Percentiles rank a stretch among this genome's conserved stretches.
phyloP scores from a whole-genome alignment of 164 flowering plant genomes.

The Dillenia turbinata region DNA sequence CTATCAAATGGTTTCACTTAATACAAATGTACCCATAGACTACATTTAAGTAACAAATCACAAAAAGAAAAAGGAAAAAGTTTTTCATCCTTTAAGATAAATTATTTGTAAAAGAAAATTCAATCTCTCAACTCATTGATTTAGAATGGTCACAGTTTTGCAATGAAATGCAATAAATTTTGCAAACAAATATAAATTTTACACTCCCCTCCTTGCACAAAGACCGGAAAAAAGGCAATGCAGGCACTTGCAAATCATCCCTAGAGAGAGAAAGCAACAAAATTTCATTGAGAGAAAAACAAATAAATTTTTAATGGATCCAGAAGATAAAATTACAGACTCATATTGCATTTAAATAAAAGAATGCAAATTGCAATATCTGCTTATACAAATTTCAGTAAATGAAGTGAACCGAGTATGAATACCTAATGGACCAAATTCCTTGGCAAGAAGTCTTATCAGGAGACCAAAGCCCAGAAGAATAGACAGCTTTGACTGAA shows the following conservation, averaged over 20 bases:
- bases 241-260: conserved; percentile 73
- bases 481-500: conserved; percentile 41
- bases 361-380: not conserved
- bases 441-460: conserved; percentile 33
- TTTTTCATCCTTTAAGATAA: too few species aligned
- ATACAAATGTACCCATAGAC: too few species aligned
- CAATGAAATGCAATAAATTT: too few species aligned
- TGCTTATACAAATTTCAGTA: not conserved
- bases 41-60: too few species aligned
- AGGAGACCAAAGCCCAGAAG: conserved; percentile 30
- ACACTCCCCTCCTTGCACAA: conserved; percentile 63
- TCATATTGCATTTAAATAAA: not conserved
- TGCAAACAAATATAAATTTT: conserved; percentile 21
- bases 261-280: conserved; percentile 23
- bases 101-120: too few species aligned
- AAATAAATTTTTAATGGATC: not conserved
- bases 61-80: too few species aligned
- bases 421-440: conserved; percentile 88
- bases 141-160: too few species aligned
- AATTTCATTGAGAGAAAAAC: not conserved
- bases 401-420: not conserved
- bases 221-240: conserved; percentile 64
- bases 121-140: too few species aligned
- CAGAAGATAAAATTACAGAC: not conserved
- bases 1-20: too few species aligned